A percentile compares a stretch with the other conserved stretches of the same genome.
These are phyloP conservation scores for Pseudogymnoascus sp. DNA, from an alignment of 2,329 filamentous ascomycete species.

Conservation along the genomic window DNA sequence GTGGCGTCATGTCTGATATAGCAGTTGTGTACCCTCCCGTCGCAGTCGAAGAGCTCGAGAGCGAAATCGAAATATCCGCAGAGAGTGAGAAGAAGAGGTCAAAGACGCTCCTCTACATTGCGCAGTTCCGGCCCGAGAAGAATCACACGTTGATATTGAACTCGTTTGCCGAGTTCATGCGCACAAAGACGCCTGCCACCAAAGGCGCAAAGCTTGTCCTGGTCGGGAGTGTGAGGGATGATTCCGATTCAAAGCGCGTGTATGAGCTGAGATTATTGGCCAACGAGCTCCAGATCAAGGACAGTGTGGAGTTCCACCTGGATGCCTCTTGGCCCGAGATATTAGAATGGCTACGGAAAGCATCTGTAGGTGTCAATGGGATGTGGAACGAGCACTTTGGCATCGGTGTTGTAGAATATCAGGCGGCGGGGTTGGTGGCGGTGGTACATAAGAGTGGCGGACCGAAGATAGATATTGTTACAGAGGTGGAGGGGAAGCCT, in stretches of 20 bases:
- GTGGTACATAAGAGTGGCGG: conserved; percentile 93
- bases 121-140: conserved; percentile 95
- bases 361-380: conserved; percentile 84
- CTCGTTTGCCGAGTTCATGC: conserved; percentile 72
- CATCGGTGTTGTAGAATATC: conserved; percentile 96
- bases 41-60: conserved; percentile 75
- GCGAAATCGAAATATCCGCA: conserved; percentile 61
- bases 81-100: conserved; percentile 62
- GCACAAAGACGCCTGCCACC: conserved; percentile 43
- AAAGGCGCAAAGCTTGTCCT: conserved; percentile 63
- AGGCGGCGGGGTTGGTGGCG: conserved; percentile 84
- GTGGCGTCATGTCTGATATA: conserved; percentile 44
- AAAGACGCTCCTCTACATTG: conserved; percentile 78
- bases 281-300: conserved; percentile 77
- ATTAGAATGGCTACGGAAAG: conserved; percentile 65
- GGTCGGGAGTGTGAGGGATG: conserved; percentile 86
- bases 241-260: conserved; percentile 70
- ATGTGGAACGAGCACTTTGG: conserved; percentile 99
- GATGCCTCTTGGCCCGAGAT: conserved; percentile 88
- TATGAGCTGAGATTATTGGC: conserved; percentile 81
- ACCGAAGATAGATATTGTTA: conserved; percentile 87
- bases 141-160: conserved; percentile 83
- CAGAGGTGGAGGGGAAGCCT: conserved; percentile 65
- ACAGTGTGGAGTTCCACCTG: conserved; percentile 77
- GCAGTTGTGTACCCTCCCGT: conserved; percentile 85